Conservation (phyloP, 2,329 filamentous ascomycete species). For the Daldinia eschscholtzii region DNA sequence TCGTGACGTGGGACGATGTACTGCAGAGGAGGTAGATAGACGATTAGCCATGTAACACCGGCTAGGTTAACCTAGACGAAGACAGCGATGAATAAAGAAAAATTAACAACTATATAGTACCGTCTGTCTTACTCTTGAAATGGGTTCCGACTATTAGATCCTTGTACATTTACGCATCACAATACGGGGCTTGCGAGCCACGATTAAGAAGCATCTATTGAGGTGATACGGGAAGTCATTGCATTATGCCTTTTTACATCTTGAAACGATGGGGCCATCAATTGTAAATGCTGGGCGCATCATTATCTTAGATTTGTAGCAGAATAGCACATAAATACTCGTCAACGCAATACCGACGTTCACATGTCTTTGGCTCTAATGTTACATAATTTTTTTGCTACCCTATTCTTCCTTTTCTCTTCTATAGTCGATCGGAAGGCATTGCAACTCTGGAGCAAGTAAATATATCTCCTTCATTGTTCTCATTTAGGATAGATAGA, state of each 20-base stretch:
- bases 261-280: neutral
- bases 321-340: conserved; percentile 7
- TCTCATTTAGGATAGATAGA: neutral
- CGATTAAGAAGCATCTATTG: neutral
- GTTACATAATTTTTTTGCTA: conserved; percentile 29
- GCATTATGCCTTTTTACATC: neutral
- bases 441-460: conserved; percentile 18
- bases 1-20: conserved; percentile 26
- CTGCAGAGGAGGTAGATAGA: conserved; percentile 34
- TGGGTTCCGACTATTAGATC: neutral
- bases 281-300: neutral
- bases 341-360: conserved; percentile 11
- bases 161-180: neutral
- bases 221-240: neutral
- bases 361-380: conserved; percentile 25
- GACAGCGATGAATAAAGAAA: conserved; percentile 33
- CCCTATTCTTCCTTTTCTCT: conserved; percentile 17
- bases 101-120: conserved; percentile 18
- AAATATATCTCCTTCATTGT: conserved; percentile 7
- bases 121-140: neutral
- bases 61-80: conserved; percentile 30
- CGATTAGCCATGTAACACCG: conserved; percentile 25
- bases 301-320: neutral
- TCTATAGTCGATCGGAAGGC: conserved; percentile 17
- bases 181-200: neutral